Percentiles rank a stretch among this genome's conserved stretches.
Conservation (phyloP, 2,329 filamentous ascomycete species). For the Exophiala alcalophila region DNA sequence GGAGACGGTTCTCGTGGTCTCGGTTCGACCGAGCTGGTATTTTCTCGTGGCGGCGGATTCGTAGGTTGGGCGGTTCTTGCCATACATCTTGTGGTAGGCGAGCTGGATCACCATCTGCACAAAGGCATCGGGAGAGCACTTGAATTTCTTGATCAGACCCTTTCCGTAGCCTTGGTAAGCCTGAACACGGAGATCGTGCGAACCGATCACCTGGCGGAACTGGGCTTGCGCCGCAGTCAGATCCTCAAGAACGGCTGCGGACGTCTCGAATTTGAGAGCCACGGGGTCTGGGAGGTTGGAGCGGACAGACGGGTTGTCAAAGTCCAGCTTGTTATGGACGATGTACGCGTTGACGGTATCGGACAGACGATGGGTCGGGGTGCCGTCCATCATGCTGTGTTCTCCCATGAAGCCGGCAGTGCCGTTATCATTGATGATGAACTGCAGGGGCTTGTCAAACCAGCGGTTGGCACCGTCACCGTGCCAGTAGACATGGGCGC, state of each 20-base stretch:
- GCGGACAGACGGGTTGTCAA: slow-evolving; percentile 72
- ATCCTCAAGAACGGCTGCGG: slow-evolving; percentile 68
- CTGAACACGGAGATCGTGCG: slow-evolving; percentile 89
- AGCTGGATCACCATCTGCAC: slow-evolving; percentile 99
- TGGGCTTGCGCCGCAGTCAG: slow-evolving; percentile 75
- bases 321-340: slow-evolving; percentile 90
- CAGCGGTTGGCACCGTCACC: slow-evolving; percentile 93
- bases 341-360: slow-evolving; percentile 91
- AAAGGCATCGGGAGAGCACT: slow-evolving; percentile 94
- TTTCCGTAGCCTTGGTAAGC: slow-evolving; percentile 98
- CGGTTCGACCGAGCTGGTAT: slow-evolving; percentile 94
- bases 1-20: slow-evolving; percentile 89
- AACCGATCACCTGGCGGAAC: slow-evolving; percentile 75
- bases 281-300: slow-evolving; percentile 80
- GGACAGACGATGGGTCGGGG: slow-evolving; percentile 91
- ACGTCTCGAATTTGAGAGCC: slow-evolving; percentile 74
- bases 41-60: slow-evolving; percentile 92
- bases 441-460: slow-evolving; percentile 97
- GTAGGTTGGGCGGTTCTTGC: slow-evolving; percentile 95
- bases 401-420: slow-evolving; percentile 97
- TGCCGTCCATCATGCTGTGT: slow-evolving; percentile 99
- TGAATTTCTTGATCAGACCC: slow-evolving; percentile 98
- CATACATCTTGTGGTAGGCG: slow-evolving; percentile 98
- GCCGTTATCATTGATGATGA: slow-evolving; percentile 97
- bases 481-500: slow-evolving; percentile 96